Percentiles rank a stretch among this genome's conserved stretches.
These are phyloP conservation scores for Dothistroma septosporum DNA, from an alignment of 2,329 filamentous ascomycete species.

Conservation along the genomic window DNA sequence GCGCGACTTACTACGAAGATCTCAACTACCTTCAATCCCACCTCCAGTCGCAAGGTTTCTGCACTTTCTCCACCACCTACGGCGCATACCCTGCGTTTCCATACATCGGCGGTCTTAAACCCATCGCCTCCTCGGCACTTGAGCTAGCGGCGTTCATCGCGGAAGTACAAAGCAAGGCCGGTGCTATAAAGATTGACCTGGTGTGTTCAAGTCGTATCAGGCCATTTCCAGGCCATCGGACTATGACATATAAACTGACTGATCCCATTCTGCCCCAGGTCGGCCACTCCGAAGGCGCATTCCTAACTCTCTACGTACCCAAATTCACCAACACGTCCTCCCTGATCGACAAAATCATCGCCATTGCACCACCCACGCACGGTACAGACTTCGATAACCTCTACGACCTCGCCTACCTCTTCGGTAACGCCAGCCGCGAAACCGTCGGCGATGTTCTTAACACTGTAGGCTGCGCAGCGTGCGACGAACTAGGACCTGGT, in stretches of 20 bases:
- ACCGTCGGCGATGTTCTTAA: conserved; percentile 14
- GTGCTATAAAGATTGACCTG: conserved; percentile 21
- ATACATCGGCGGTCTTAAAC: conserved; percentile 23
- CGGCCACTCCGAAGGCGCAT: conserved; percentile 26
- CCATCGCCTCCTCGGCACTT: conserved; percentile 17
- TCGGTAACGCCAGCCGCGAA: conserved; percentile 16
- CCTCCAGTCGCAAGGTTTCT: conserved; percentile 20
- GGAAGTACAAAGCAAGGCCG: conserved; percentile 17
- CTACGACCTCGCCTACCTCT: conserved; percentile 20
- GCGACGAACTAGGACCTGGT: conserved; percentile 16
- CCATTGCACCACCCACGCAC: conserved; percentile 26
- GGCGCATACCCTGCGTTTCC: conserved; percentile 20
- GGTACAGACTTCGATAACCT: conserved; percentile 22
- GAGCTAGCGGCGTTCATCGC: conserved; percentile 23
- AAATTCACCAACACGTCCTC: conserved; percentile 20
- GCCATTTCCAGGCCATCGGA: too few species aligned
- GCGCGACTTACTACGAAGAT: conserved; percentile 28
- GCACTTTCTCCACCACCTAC: conserved; percentile 26
- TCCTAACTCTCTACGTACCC: conserved; percentile 23
- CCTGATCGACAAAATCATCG: conserved; percentile 21
- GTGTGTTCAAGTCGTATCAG: background rate
- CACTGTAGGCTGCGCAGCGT: conserved; percentile 21
- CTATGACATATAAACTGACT: too few species aligned
- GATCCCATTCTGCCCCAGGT: background rate
- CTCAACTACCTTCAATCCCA: conserved; percentile 23